phyloP scores from a whole-genome alignment of 257 asterid species.

The Nicotiana sylvestris region DNA sequence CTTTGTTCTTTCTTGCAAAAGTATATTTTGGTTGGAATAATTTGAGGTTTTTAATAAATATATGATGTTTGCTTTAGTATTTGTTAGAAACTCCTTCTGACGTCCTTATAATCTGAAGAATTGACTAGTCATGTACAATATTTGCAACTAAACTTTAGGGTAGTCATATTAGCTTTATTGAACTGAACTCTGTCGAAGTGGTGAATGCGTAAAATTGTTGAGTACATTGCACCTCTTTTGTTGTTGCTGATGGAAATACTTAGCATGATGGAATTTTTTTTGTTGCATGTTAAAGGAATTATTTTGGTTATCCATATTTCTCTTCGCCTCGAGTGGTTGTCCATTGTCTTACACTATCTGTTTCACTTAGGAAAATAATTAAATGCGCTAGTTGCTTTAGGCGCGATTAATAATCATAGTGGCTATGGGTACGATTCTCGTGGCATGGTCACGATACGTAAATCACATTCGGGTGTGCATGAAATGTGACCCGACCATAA shows the following conservation, averaged over 20 bases:
- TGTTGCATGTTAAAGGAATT: not conserved
- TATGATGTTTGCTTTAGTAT: no score
- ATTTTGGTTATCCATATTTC: not conserved
- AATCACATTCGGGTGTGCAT: no score
- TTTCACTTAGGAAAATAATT: slow-evolving; percentile 13
- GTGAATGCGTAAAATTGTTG: not conserved
- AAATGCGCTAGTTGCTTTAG: no score
- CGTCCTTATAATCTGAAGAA: not conserved
- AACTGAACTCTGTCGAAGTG: not conserved
- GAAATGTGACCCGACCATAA: no score
- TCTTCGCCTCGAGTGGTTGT: not conserved
- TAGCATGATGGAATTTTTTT: no score
- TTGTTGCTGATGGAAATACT: no score
- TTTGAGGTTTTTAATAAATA: no score
- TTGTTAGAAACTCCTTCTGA: not conserved
- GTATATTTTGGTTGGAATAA: no score
- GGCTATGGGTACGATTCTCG: no score
- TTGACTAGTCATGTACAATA: not conserved
- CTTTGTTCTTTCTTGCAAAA: no score
- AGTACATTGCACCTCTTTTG: not conserved
- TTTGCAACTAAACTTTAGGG: not conserved
- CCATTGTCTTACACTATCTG: not conserved
- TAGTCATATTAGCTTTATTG: not conserved
- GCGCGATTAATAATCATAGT: no score
- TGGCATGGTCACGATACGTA: no score